Percentiles rank a stretch among this genome's conserved stretches.
These are phyloP conservation scores for Colletotrichum abscissum DNA, from an alignment of 2,329 filamentous ascomycete species.

Conservation along the genomic window DNA sequence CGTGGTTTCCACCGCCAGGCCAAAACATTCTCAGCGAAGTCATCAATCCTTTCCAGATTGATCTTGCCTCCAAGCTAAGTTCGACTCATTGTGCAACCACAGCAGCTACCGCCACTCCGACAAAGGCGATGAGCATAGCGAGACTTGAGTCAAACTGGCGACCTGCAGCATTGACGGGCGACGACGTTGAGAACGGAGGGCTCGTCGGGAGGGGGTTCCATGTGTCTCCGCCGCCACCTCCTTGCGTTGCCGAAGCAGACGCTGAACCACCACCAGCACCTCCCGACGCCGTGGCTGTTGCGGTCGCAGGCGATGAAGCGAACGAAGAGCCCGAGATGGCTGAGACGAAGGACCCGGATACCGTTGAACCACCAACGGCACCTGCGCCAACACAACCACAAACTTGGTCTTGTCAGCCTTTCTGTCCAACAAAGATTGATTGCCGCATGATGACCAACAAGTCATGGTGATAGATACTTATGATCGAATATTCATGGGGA, in stretches of 20 bases:
- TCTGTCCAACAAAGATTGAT: too few relatives aligned
- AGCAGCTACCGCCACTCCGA: background rate
- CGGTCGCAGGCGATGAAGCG: slow-evolving; percentile 11
- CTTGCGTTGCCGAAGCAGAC: slow-evolving; percentile 20
- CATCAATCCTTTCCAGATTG: background rate
- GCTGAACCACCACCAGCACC: background rate
- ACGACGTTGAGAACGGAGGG: slow-evolving; percentile 15
- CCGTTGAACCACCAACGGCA: background rate
- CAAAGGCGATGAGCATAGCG: background rate
- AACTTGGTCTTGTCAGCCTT: too few relatives aligned
- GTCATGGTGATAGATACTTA: too few relatives aligned
- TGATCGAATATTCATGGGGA: too few relatives aligned
- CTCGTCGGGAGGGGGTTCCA: slow-evolving; percentile 19
- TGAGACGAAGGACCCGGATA: slow-evolving; percentile 26
- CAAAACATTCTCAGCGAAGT: background rate
- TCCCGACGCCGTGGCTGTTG: slow-evolving; percentile 6
- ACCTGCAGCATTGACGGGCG: slow-evolving; percentile 19
- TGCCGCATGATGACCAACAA: too few relatives aligned
- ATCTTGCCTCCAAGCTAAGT: background rate
- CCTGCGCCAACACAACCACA: slow-evolving; percentile 8
- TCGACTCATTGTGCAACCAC: background rate
- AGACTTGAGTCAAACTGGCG: background rate
- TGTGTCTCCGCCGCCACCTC: background rate
- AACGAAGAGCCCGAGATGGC: slow-evolving; percentile 13
- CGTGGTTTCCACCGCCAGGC: background rate